phyloP scores from a whole-genome alignment of 2,329 filamentous ascomycete genomes.

The Trichoderma asperellum region DNA sequence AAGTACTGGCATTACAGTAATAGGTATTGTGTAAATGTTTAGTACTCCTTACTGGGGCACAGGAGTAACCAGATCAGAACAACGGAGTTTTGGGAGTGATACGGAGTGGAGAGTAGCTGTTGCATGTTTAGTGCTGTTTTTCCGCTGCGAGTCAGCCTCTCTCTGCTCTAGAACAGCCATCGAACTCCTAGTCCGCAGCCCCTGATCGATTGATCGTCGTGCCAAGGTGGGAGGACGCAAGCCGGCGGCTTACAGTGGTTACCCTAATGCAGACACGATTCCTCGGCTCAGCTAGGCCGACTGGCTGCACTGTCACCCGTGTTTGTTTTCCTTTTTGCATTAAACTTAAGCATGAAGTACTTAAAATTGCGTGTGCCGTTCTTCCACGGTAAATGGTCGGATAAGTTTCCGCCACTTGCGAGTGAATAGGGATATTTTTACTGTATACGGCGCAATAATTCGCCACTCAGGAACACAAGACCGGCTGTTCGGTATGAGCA shows the following conservation, averaged over 20 bases:
- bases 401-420: not conserved
- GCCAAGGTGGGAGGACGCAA: not conserved
- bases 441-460: not conserved
- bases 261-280: not conserved
- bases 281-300: not conserved
- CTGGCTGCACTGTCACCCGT: not conserved
- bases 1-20: not conserved
- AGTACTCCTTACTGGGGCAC: not conserved
- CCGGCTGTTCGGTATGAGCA: not conserved
- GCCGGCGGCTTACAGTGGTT: not conserved
- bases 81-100: not conserved
- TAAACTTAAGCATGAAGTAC: not conserved
- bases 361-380: not conserved
- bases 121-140: slow-evolving; percentile 6
- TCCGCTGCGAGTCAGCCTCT: slow-evolving; percentile 9
- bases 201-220: slow-evolving; percentile 19
- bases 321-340: not conserved
- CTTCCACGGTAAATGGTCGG: not conserved
- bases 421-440: not conserved
- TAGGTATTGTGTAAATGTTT: not conserved
- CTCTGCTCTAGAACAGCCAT: not conserved
- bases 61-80: not conserved
- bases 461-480: not conserved
- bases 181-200: not conserved
- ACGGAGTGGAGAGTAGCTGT: not conserved